Evolutionary conservation across 106 monocot genomes (phyloP).

Genomic region (Allium fistulosum): DNA sequence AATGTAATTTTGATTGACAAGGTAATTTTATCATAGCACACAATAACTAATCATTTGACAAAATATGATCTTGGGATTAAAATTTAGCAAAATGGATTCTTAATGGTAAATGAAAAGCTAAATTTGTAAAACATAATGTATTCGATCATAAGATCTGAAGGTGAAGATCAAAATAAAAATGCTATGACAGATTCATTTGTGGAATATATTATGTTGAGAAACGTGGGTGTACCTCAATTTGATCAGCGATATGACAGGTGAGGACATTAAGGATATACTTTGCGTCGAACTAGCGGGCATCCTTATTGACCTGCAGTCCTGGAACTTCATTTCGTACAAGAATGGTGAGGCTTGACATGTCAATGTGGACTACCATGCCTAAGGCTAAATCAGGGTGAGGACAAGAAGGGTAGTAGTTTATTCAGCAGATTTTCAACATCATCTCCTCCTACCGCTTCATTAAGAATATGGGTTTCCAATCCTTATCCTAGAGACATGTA

Average conservation of each 20-base stretch:
- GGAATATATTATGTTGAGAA: no score
- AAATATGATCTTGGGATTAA: no score
- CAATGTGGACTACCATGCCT: constrained; percentile 70
- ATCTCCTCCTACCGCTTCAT: constrained; percentile 47
- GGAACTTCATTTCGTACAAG: constrained; percentile 77
- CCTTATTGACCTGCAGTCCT: constrained; percentile 71
- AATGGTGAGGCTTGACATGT: constrained; percentile 63
- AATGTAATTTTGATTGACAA: no score
- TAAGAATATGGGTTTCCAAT: constrained; percentile 30
- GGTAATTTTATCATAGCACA: no score
- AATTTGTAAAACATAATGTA: no score
- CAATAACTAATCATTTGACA: no score
- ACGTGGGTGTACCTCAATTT: constrained; percentile 45
- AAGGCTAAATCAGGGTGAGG: constrained; percentile 63
- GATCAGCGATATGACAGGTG: constrained; percentile 75
- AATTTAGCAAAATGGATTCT: no score
- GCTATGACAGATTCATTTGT: no score
- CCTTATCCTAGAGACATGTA: constrained; percentile 43
- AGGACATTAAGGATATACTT: constrained; percentile 52
- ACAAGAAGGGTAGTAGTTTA: constrained; percentile 88
- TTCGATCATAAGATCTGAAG: no score
- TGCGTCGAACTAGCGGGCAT: constrained; percentile 58
- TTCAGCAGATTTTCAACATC: constrained; percentile 41
- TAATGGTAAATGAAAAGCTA: no score
- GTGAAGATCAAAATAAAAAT: no score